Evolutionary conservation across 2,329 filamentous ascomycete genomes (phyloP).

Genomic region (Calonectria crousiana): DNA sequence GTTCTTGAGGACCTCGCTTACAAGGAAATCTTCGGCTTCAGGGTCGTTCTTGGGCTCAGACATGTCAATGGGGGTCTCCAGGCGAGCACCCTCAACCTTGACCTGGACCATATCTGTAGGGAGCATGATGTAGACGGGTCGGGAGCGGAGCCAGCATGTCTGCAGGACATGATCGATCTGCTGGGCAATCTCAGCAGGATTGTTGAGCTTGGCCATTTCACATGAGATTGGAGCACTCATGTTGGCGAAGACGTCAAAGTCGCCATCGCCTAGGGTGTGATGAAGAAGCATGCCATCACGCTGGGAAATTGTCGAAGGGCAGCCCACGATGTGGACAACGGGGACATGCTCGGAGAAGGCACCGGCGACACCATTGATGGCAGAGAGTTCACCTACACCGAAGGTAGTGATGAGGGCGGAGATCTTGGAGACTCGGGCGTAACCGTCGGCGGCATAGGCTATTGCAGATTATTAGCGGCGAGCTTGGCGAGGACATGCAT

Average conservation of each 20-base stretch:
- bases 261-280: conserved; percentile 81
- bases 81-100: conserved; percentile 79
- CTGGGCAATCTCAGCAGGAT: conserved; percentile 75
- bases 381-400: conserved; percentile 80
- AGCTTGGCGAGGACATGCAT: conserved; percentile 22
- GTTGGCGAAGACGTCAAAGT: conserved; percentile 85
- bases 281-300: conserved; percentile 65
- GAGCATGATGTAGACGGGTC: conserved; percentile 86
- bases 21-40: conserved; percentile 84
- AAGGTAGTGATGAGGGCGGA: conserved; percentile 81
- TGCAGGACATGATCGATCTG: conserved; percentile 84
- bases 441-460: conserved; percentile 86
- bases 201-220: conserved; percentile 76
- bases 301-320: conserved; percentile 62
- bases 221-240: conserved; percentile 82
- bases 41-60: conserved; percentile 72
- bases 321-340: conserved; percentile 76
- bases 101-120: conserved; percentile 84
- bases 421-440: conserved; percentile 79
- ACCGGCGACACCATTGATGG: conserved; percentile 80
- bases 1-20: conserved; percentile 80
- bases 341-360: conserved; percentile 80
- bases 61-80: conserved; percentile 79
- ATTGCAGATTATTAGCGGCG: conserved; percentile 31
- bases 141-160: conserved; percentile 79